These are phyloP conservation scores for Fusarium temperatum DNA, from an alignment of 2,329 filamentous ascomycete species.

Conservation along the genomic window DNA sequence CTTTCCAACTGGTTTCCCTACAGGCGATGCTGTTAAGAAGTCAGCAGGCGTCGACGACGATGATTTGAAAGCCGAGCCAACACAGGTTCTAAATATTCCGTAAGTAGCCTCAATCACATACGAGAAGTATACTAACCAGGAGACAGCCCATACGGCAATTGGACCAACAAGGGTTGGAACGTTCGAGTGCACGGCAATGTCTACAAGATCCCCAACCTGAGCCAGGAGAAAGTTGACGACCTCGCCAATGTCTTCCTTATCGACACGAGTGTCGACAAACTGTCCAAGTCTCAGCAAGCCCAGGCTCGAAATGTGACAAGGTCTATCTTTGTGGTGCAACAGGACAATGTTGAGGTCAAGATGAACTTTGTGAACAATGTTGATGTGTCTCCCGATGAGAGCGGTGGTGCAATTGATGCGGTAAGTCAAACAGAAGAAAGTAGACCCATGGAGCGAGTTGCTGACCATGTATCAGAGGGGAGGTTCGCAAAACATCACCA, in stretches of 20 bases:
- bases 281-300: conserved; percentile 66
- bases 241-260: conserved; percentile 77
- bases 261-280: conserved; percentile 66
- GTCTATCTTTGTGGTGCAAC: conserved; percentile 79
- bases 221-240: conserved; percentile 69
- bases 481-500: conserved; percentile 68
- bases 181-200: conserved; percentile 81
- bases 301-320: conserved; percentile 79
- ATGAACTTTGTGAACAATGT: conserved; percentile 64
- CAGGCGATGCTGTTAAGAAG: conserved; percentile 66
- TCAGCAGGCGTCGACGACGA: conserved; percentile 68
- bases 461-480: conserved; percentile 51
- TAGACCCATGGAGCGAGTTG: not conserved
- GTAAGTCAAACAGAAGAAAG: conserved; percentile 28
- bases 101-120: conserved; percentile 28
- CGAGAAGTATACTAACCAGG: not conserved
- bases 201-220: conserved; percentile 80
- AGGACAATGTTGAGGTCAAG: conserved; percentile 69
- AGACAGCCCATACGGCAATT: conserved; percentile 73
- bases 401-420: conserved; percentile 61
- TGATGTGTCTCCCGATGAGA: conserved; percentile 60
- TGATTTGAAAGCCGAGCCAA: conserved; percentile 68
- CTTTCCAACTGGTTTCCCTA: conserved; percentile 74
- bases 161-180: conserved; percentile 81
- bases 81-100: conserved; percentile 76